These are phyloP conservation scores for Infundibulicybe gibba DNA, from an alignment of 768 basidiomycete genomes.

Conservation along the genomic window DNA sequence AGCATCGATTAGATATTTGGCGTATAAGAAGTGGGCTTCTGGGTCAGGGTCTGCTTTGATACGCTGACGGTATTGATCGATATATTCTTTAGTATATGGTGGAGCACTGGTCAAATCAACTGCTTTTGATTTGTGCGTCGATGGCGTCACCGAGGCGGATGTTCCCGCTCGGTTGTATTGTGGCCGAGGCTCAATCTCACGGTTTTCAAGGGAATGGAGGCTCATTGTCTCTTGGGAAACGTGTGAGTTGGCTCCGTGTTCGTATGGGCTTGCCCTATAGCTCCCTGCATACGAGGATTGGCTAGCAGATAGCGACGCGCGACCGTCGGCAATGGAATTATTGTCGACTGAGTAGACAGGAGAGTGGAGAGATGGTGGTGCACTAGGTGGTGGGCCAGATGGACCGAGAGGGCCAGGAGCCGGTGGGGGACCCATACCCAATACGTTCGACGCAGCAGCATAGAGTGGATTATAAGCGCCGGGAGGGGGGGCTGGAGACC, in stretches of 20 bases:
- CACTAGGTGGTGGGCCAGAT: slow-evolving; percentile 10
- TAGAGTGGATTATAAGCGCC: slow-evolving; percentile 58
- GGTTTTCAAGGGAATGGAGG: slow-evolving; percentile 40
- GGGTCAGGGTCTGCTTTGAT: slow-evolving; percentile 98
- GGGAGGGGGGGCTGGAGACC: slow-evolving; percentile 19
- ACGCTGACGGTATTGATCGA: slow-evolving; percentile 95
- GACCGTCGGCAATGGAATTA: slow-evolving; percentile 13
- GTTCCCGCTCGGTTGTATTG: slow-evolving; percentile 56
- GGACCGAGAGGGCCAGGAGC: slow-evolving; percentile 16
- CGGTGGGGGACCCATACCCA: slow-evolving; percentile 72
- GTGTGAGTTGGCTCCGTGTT: slow-evolving; percentile 8
- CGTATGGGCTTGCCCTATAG: slow-evolving; percentile 8
- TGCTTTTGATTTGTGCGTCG: slow-evolving; percentile 73
- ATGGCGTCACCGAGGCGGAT: slow-evolving; percentile 48
- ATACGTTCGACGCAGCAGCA: slow-evolving; percentile 74
- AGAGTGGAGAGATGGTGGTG: slow-evolving; percentile 15
- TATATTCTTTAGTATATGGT: slow-evolving; percentile 93
- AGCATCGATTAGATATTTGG: slow-evolving; percentile 99
- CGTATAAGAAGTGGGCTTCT: slow-evolving; percentile 95
- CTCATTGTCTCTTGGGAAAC: slow-evolving; percentile 11
- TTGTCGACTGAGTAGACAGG: slow-evolving; percentile 16
- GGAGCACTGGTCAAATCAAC: slow-evolving; percentile 71
- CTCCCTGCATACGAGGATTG: slow-evolving; percentile 24
- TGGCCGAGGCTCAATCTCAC: slow-evolving; percentile 42
- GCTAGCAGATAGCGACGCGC: slow-evolving; percentile 23